Conservation (phyloP, 2,329 filamentous ascomycete species). For the Colletotrichum musae region DNA sequence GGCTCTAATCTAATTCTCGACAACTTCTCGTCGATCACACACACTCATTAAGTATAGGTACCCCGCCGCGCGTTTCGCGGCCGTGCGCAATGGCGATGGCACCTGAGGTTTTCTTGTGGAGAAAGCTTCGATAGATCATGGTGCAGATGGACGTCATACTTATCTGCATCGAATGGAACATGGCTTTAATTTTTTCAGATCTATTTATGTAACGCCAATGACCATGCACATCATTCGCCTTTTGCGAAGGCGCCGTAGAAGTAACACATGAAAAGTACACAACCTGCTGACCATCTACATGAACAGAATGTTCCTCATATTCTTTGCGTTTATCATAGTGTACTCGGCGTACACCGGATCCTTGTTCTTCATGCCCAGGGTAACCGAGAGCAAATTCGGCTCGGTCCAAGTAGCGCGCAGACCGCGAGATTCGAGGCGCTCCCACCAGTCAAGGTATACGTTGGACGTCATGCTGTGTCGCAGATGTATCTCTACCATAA, state of each 20-base stretch:
- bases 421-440: conserved; percentile 44
- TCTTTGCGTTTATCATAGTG: conserved; percentile 44
- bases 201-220: conserved; percentile 6
- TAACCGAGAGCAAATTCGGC: conserved; percentile 44
- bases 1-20: too few species aligned
- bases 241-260: not conserved
- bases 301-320: conserved; percentile 39
- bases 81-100: too few species aligned
- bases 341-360: conserved; percentile 44
- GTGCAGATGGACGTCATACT: not conserved
- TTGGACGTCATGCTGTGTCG: conserved; percentile 31
- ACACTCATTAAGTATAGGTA: too few species aligned
- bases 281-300: not conserved
- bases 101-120: too few species aligned
- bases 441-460: conserved; percentile 45
- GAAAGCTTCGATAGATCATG: too few species aligned
- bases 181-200: not conserved
- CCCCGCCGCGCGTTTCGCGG: too few species aligned
- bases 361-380: conserved; percentile 36
- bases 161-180: not conserved
- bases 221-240: conserved; percentile 1
- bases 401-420: conserved; percentile 46
- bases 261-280: not conserved
- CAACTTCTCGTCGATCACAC: too few species aligned
- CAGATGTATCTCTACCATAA: conserved; percentile 44